These are phyloP conservation scores for Globisporangium nunn DNA, from an alignment of 352 stramenopile genomes.

Conservation along the genomic window DNA sequence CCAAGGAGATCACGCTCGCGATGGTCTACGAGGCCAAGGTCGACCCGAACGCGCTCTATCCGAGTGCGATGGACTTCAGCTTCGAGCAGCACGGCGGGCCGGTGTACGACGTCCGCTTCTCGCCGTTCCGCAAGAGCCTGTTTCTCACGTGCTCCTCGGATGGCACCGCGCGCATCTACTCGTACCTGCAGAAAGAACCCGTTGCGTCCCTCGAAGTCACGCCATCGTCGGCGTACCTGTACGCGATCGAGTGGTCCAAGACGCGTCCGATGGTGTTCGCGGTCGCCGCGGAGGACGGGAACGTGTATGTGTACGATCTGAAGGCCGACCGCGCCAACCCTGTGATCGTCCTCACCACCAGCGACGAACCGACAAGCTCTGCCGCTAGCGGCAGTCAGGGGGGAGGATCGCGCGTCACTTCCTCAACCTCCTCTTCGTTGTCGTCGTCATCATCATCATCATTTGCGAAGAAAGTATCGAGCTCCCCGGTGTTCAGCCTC, in stretches of 20 bases:
- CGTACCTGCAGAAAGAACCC: conserved; percentile 48
- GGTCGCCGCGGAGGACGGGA: conserved; percentile 59
- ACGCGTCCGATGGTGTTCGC: conserved; percentile 73
- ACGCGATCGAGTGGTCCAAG: conserved; percentile 64
- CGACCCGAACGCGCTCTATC: conserved; percentile 48
- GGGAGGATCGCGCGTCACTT: neutral
- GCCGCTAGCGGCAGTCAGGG: neutral
- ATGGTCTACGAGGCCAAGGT: conserved; percentile 74
- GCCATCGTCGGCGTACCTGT: conserved; percentile 63
- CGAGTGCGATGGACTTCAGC: conserved; percentile 65
- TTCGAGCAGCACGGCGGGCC: conserved; percentile 68
- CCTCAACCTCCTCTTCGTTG: no score
- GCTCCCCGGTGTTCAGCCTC: conserved; percentile 41
- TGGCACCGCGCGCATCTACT: conserved; percentile 75
- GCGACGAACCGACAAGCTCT: neutral
- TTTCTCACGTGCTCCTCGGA: conserved; percentile 77
- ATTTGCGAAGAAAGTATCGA: conserved; percentile 1
- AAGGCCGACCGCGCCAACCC: conserved; percentile 43
- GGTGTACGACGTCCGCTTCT: conserved; percentile 77
- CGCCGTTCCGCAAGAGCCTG: conserved; percentile 75
- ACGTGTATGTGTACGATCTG: conserved; percentile 74
- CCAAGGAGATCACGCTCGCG: conserved; percentile 56
- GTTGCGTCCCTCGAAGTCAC: conserved; percentile 62
- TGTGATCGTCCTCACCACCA: conserved; percentile 27
- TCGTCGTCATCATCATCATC: conserved; percentile 3